These are phyloP conservation scores for Erysiphe pulchra DNA, from an alignment of 2,329 filamentous ascomycete genomes.

Conservation along the genomic window DNA sequence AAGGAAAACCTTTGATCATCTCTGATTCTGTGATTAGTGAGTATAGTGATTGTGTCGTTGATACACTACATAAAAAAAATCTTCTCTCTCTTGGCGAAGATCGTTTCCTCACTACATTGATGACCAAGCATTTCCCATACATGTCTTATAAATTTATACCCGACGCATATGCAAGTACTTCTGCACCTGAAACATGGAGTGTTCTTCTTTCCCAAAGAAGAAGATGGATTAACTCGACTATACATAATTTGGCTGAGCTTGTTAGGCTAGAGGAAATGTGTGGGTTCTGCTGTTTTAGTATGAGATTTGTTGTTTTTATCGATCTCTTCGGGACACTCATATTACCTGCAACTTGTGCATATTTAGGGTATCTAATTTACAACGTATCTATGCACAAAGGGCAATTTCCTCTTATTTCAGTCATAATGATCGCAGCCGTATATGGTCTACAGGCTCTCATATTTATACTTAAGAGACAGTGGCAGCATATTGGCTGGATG, in stretches of 20 bases:
- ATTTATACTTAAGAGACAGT: constrained; percentile 89
- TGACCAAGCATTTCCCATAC: constrained; percentile 89
- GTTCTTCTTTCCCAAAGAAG: constrained; percentile 92
- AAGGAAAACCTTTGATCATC: constrained; percentile 83
- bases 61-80: constrained; percentile 90
- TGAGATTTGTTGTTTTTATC: constrained; percentile 89
- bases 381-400: constrained; percentile 39
- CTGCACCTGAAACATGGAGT: constrained; percentile 80
- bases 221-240: constrained; percentile 97
- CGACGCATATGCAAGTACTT: constrained; percentile 79
- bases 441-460: constrained; percentile 92
- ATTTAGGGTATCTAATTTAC: constrained; percentile 75
- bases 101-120: constrained; percentile 87
- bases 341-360: constrained; percentile 66
- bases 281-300: constrained; percentile 96
- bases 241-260: constrained; percentile 85
- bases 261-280: constrained; percentile 82
- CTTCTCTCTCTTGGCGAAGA: constrained; percentile 82
- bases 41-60: constrained; percentile 69
- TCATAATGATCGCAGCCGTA: constrained; percentile 69
- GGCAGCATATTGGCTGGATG: constrained; percentile 99
- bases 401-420: constrained; percentile 63
- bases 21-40: constrained; percentile 68
- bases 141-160: constrained; percentile 95
- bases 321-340: constrained; percentile 85